Evolutionary conservation across 805 yeast genomes (phyloP).

Genomic region (Candida oleophila): DNA sequence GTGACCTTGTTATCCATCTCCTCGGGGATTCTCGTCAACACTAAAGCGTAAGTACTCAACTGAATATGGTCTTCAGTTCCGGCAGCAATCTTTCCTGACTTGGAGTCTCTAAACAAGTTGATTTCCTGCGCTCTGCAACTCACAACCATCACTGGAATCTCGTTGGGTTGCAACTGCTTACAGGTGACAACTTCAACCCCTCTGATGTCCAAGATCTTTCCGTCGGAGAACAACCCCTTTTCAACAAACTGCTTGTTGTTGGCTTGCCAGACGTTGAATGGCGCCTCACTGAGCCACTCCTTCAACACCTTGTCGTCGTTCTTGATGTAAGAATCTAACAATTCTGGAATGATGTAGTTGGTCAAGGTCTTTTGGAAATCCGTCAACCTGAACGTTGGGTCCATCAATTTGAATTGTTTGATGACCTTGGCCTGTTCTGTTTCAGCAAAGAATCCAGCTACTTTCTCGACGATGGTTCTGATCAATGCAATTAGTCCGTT

Average conservation of each 20-base stretch:
- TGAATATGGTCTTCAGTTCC: slow-evolving; percentile 93
- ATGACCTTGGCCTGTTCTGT: slow-evolving; percentile 95
- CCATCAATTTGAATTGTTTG: slow-evolving; percentile 81
- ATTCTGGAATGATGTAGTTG: slow-evolving; percentile 91
- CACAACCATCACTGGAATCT: slow-evolving; percentile 87
- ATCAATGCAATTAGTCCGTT: slow-evolving; percentile 82
- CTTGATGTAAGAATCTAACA: slow-evolving; percentile 89
- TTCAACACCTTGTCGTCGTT: slow-evolving; percentile 84
- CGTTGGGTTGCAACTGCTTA: slow-evolving; percentile 84
- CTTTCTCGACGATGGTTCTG: slow-evolving; percentile 75
- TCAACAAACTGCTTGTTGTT: slow-evolving; percentile 89
- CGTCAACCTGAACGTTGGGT: slow-evolving; percentile 81
- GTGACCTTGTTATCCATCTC: slow-evolving; percentile 87
- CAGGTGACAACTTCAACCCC: slow-evolving; percentile 91
- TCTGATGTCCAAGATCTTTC: slow-evolving; percentile 88
- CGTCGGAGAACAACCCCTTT: slow-evolving; percentile 88
- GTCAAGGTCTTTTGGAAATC: slow-evolving; percentile 80
- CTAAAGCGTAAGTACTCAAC: slow-evolving; percentile 95
- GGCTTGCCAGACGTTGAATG: slow-evolving; percentile 90
- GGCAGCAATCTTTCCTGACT: slow-evolving; percentile 93
- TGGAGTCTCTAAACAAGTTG: slow-evolving; percentile 80
- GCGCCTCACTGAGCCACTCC: slow-evolving; percentile 95
- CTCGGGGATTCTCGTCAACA: slow-evolving; percentile 88
- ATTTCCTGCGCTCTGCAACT: slow-evolving; percentile 97
- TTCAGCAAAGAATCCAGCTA: slow-evolving; percentile 90